Base-by-base conservation (phyloP, 164 flowering plant species). In the Annona cherimola region DNA sequence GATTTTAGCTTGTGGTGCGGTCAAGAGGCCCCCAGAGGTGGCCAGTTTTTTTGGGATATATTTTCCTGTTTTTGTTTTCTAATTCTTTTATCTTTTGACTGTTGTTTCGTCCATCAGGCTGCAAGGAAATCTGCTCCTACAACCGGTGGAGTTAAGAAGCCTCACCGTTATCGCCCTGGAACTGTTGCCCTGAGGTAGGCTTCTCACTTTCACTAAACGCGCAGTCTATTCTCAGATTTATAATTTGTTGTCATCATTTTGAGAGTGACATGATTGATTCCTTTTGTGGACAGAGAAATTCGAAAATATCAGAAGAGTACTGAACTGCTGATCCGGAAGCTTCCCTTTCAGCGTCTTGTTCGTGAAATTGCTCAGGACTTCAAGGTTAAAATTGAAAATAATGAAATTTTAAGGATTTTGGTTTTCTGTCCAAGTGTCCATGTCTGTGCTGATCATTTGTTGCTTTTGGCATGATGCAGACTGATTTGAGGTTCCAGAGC, bases 121-220 rank as follows among this genome's bases (percentile, higher is more conserved):
- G 95, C 93, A 5, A 84, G 93, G 45, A 90, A 92, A 82, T 90
- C 97, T 39, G 97, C 97, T 2, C 95, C 97, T 1, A 90, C 95
- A 62, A 92, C 97, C 5, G 95, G 97, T 3, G 95, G 97, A 12
- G 95, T 92, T 44, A 92, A 92, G 93, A 92, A 92, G 86, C 97
- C 97, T 20, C 97, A 92, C 77, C 82, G 97, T 69, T 92, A 90
- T 82, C 90, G 94, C 19, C 95, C 97, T 60, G 93, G 94, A 66
- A 92, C 97, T 69, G 97, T 92, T 59, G 95, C 97, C 61, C 97
- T 92, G 71, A 89, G 97, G 92, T 88, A 66, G 61, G 57, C 1
- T 64, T 41, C 16, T 64, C 1, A 5, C 9, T 64, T 63, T 64
- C 3, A 3, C 42, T 41, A 9, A 8, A 20, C 35, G 8, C 26